Base-by-base conservation (phyloP, 208 protist species). In the Wallacemonas collosoma region DNA sequence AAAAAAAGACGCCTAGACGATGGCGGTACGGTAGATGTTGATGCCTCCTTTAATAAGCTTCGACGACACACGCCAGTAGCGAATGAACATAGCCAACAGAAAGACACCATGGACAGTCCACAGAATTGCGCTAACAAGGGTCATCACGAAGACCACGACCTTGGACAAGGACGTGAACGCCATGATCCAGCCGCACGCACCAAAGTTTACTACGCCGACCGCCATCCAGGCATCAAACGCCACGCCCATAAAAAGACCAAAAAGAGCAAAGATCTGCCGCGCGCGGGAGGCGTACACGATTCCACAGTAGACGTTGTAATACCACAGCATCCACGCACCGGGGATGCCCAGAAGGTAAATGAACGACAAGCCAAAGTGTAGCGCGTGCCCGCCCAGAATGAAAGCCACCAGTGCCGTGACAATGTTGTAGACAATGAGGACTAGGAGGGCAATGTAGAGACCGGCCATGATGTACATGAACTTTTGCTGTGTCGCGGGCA, bases 341-440 rank as follows among this genome's bases (percentile, higher is more conserved):
- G 91, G 91, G 55, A 95, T 65, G 36, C 91, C 91, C 11, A 95
- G 63, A 35, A 95, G 76, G 56, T 94, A 95, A 9, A 95, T 58
- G 63, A 93, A 95, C 1, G 91, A 95, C n/a, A 95, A 64, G 3
- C 81, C 88, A 80, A 95, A 93, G 36, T 93, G 86, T 39, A 86
- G 44, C 17, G 71, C 73, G 56, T 63, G 86, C 35, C 85, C 87
- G 39, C 79, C 77, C 38, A 90, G 74, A n/a, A 86, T 41, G 57
- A 95, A 82, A 41, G 41, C 26, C 11, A 94, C 80, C 15, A 90
- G 38, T 3, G 88, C 79, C 39, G 73, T 78, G 1, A 83, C 79
- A 56, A 95, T 90, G 71, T 95, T 95, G 71, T 90, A 92, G 43
- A 93, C 40, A 58, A 95, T 94, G 15, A 95, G 65, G 1, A 79